Conservation (phyloP, 2,329 filamentous ascomycete genomes). For the Penicillium thymicola region DNA sequence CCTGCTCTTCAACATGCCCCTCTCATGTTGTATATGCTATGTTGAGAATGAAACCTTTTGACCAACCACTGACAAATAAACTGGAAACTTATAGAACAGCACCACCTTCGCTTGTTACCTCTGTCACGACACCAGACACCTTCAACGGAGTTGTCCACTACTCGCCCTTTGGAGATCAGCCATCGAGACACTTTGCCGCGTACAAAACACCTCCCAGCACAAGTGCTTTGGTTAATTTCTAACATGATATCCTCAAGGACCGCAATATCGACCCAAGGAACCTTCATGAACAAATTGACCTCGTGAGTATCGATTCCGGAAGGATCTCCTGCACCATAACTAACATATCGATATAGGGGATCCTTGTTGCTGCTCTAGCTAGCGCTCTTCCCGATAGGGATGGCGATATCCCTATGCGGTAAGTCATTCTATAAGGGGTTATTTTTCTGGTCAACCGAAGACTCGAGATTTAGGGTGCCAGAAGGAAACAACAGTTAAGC, state of each 20-base stretch:
- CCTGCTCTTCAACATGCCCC: neutral
- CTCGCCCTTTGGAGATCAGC: neutral
- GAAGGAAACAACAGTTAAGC: neutral
- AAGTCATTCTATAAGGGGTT: neutral
- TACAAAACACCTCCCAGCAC: neutral
- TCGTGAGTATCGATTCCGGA: neutral
- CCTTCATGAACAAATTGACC: neutral
- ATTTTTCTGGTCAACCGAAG: neutral
- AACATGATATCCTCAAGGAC: neutral
- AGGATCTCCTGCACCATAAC: neutral
- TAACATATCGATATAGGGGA: neutral
- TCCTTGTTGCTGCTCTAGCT: neutral
- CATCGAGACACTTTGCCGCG: neutral
- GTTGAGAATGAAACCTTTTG: too few relatives aligned
- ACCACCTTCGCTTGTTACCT: neutral
- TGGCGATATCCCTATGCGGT: neutral
- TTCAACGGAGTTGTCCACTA: neutral
- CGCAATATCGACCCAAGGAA: neutral
- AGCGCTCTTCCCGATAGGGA: neutral
- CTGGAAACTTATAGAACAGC: neutral
- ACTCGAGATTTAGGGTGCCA: neutral
- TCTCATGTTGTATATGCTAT: neutral
- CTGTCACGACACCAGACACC: neutral
- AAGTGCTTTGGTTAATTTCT: neutral
- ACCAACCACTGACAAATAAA: neutral